A percentile compares a stretch with the other conserved stretches of the same genome.
phyloP scores from a whole-genome alignment of 2,329 filamentous ascomycete genomes.

The Colletotrichum endophyticum region DNA sequence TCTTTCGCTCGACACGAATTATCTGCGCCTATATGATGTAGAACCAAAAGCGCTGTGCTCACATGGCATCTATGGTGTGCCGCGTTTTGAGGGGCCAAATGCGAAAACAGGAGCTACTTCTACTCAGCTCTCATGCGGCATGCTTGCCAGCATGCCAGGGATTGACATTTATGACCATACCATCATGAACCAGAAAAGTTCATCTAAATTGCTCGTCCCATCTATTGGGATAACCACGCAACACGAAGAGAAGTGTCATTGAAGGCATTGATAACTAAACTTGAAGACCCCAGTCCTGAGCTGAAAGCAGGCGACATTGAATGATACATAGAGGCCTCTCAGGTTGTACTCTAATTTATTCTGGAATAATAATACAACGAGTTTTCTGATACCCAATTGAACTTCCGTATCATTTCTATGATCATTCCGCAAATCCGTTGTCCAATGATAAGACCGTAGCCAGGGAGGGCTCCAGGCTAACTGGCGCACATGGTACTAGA shows the following conservation, averaged over 20 bases:
- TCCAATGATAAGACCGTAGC: background rate
- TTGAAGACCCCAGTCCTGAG: background rate
- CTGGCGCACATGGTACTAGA: background rate
- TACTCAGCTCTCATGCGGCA: background rate
- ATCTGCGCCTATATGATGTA: background rate
- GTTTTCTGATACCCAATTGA: rapidly evolving
- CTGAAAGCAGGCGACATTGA: background rate
- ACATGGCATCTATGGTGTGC: background rate
- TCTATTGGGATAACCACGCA: background rate
- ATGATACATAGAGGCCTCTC: background rate
- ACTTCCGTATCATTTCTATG: background rate
- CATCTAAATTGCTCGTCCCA: background rate
- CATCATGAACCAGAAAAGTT: background rate
- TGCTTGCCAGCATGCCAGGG: background rate
- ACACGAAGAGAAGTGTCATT: background rate
- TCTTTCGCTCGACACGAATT: background rate
- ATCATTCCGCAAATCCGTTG: background rate
- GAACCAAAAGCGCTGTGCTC: background rate
- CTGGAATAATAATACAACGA: background rate
- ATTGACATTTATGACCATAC: background rate
- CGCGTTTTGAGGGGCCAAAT: background rate
- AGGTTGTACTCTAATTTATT: background rate
- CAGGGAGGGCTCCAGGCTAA: background rate
- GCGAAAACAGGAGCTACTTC: background rate
- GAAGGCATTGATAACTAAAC: background rate